Conservation (phyloP, 1,284 basidiomycete species). For the Entoloma clypeatum region DNA sequence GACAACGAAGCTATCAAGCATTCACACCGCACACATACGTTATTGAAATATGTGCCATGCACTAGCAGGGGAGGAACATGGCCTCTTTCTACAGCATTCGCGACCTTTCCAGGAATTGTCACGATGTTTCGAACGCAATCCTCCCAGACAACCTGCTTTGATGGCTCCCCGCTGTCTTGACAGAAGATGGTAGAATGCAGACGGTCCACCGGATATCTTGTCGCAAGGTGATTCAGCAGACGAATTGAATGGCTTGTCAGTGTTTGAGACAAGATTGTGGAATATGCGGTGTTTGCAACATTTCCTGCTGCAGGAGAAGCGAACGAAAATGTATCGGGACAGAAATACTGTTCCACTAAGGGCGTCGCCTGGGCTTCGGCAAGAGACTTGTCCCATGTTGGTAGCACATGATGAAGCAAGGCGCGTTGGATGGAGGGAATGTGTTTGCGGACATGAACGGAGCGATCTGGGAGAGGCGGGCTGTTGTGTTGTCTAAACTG, state of each 20-base stretch:
- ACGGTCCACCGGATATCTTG: slow-evolving; percentile 65
- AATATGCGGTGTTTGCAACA: slow-evolving; percentile 57
- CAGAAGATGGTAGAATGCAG: slow-evolving; percentile 52
- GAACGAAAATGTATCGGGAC: slow-evolving; percentile 57
- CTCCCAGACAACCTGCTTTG: slow-evolving; percentile 55
- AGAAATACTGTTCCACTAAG: slow-evolving; percentile 64
- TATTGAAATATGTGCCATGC: slow-evolving; percentile 49
- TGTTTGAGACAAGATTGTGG: slow-evolving; percentile 51
- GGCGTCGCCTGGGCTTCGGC: slow-evolving; percentile 40
- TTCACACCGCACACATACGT: slow-evolving; percentile 54
- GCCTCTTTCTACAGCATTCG: slow-evolving; percentile 49
- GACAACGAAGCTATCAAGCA: slow-evolving; percentile 38
- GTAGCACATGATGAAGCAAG: slow-evolving; percentile 61
- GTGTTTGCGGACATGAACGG: slow-evolving; percentile 42
- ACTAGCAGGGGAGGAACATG: slow-evolving; percentile 46
- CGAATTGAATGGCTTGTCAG: slow-evolving; percentile 45
- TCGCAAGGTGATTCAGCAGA: slow-evolving; percentile 52
- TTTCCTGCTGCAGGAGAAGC: slow-evolving; percentile 46
- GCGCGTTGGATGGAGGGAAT: slow-evolving; percentile 58
- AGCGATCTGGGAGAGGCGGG: slow-evolving; percentile 29
- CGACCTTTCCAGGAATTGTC: slow-evolving; percentile 61
- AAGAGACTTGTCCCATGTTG: slow-evolving; percentile 65
- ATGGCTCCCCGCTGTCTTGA: slow-evolving; percentile 18
- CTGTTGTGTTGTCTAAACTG: slow-evolving; percentile 40
- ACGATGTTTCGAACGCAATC: slow-evolving; percentile 60